Conservation (phyloP, 2,329 filamentous ascomycete species). For the Epichloe hybrida region DNA sequence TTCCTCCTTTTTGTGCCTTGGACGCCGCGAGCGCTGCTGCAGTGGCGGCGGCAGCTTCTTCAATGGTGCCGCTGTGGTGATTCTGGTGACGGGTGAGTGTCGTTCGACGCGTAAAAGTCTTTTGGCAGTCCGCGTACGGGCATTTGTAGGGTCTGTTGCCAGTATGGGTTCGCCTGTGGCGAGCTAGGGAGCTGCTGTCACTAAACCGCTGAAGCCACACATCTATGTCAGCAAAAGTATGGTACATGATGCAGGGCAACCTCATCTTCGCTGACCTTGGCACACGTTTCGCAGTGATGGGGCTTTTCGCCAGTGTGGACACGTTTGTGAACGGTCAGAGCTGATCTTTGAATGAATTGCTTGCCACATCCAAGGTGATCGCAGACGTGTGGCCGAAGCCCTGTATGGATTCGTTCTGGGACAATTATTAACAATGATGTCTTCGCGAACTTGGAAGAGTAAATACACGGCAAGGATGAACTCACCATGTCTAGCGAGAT, state of each 20-base stretch:
- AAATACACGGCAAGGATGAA: conserved; percentile 5
- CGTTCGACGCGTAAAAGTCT: conserved; percentile 92
- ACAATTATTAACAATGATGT: background rate
- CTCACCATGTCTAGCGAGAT: conserved; percentile 88
- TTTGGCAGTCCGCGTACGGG: conserved; percentile 92
- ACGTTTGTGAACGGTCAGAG: conserved; percentile 85
- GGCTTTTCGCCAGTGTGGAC: conserved; percentile 98
- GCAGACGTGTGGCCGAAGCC: conserved; percentile 81
- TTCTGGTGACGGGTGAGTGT: conserved; percentile 93
- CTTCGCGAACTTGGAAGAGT: no score
- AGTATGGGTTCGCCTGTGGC: conserved; percentile 88
- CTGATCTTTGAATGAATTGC: conserved; percentile 93
- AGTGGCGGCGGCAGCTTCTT: conserved; percentile 81
- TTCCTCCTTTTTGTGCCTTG: conserved; percentile 23
- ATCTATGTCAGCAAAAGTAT: background rate
- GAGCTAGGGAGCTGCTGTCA: conserved; percentile 86
- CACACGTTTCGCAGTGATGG: conserved; percentile 92
- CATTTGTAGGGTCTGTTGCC: conserved; percentile 96
- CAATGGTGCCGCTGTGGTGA: conserved; percentile 86
- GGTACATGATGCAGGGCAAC: background rate
- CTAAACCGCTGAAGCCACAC: conserved; percentile 64
- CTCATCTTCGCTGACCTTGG: conserved; percentile 54
- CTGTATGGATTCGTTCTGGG: conserved; percentile 91
- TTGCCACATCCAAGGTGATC: conserved; percentile 82
- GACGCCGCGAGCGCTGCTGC: conserved; percentile 64